Conservation (phyloP, 2,329 filamentous ascomycete genomes). For the Graphium sp. region DNA sequence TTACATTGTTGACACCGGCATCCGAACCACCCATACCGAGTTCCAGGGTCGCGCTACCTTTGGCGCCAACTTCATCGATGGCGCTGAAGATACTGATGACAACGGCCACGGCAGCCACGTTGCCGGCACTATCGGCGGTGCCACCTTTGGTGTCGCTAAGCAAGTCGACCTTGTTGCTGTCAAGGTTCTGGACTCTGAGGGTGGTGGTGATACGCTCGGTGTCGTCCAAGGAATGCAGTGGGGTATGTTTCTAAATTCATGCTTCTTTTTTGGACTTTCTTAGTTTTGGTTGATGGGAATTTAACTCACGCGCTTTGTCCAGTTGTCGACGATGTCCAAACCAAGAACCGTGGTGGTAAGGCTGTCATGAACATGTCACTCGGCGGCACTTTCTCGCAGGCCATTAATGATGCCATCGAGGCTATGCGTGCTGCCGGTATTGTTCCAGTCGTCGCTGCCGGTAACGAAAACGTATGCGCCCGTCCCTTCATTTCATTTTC, state of each 20-base stretch:
- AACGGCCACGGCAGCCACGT: conserved; percentile 51
- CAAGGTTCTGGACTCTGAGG: conserved; percentile 38
- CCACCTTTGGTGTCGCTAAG: conserved; percentile 46
- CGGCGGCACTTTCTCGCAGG: conserved; percentile 27
- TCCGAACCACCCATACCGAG: conserved; percentile 35
- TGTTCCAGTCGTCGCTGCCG: conserved; percentile 41
- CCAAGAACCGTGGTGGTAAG: conserved; percentile 26
- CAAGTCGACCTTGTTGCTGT: conserved; percentile 35
- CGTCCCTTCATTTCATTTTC: background rate
- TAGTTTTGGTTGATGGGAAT: background rate
- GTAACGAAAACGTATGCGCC: conserved; percentile 30
- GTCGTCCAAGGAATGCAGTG: conserved; percentile 45
- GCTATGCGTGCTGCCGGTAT: conserved; percentile 29
- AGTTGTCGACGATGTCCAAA: conserved; percentile 26
- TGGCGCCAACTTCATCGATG: conserved; percentile 33
- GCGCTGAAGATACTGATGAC: conserved; percentile 28
- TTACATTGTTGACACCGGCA: conserved; percentile 51
- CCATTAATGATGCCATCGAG: conserved; percentile 38
- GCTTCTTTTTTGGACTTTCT: background rate
- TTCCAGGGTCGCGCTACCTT: conserved; percentile 37
- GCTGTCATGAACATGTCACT: conserved; percentile 49
- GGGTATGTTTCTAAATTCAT: conserved; percentile 10
- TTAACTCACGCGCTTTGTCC: conserved; percentile 1
- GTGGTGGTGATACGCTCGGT: conserved; percentile 17
- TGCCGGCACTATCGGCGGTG: conserved; percentile 42